Conservation (phyloP, 129 eudicot genomes). For the Gnaphalium uliginosum region DNA sequence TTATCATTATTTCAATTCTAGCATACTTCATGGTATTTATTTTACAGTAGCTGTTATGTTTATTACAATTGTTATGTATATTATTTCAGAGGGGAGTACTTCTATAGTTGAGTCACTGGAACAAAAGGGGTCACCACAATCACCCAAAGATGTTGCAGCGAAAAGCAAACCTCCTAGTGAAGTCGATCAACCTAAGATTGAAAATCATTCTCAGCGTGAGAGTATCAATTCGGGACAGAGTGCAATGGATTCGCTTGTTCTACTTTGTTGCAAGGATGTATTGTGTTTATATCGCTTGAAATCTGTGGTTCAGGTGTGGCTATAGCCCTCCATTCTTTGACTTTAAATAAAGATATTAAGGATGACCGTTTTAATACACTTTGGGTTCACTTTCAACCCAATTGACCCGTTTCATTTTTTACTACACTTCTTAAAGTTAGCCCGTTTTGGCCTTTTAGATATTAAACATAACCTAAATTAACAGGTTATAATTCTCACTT, state of each 20-base stretch:
- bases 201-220: conserved; percentile 18
- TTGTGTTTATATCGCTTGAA: conserved; percentile 52
- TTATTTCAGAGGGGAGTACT: conserved; percentile 48
- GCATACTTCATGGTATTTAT: background rate
- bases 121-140: conserved; percentile 39
- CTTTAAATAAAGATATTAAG: background rate
- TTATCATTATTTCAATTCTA: background rate
- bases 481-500: background rate
- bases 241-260: conserved; percentile 46
- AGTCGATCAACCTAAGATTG: conserved; percentile 31
- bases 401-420: background rate
- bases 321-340: background rate
- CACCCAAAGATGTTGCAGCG: conserved; percentile 32
- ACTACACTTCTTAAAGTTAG: no score
- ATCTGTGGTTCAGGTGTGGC: conserved; percentile 68
- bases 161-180: conserved; percentile 38
- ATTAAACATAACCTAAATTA: background rate
- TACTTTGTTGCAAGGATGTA: conserved; percentile 71
- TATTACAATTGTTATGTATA: background rate
- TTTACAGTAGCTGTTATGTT: conserved; percentile 16
- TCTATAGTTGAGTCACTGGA: conserved; percentile 26
- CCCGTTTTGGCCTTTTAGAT: background rate
- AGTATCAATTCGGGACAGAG: conserved; percentile 27
- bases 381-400: background rate
- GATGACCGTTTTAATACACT: background rate